A percentile compares a stretch with the other conserved stretches of the same genome.
Evolutionary conservation across 1,139 yeast genomes (phyloP).

Genomic region (Blastobotrys ciferrii): DNA sequence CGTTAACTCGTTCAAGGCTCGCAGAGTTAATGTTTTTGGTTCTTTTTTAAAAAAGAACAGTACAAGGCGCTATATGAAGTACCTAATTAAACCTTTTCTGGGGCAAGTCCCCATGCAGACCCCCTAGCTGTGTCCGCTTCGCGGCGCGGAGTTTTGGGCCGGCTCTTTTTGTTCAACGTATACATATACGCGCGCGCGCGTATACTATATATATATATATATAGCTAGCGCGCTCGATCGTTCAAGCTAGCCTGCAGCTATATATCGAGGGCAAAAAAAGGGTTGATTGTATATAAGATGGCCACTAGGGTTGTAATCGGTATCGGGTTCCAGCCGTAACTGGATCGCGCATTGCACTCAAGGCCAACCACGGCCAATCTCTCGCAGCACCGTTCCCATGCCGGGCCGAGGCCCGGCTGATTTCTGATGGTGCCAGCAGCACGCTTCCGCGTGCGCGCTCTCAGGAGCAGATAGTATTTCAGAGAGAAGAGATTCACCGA

Average conservation of each 20-base stretch:
- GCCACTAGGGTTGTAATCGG: constrained; percentile 24
- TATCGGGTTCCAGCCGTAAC: constrained; percentile 30
- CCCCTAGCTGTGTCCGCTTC: too few relatives aligned
- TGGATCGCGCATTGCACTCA: constrained; percentile 34
- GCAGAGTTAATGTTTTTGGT: too few relatives aligned
- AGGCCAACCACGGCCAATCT: constrained; percentile 27
- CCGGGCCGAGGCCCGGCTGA: constrained; percentile 16
- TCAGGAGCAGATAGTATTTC: constrained; percentile 22
- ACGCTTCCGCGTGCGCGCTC: constrained; percentile 30
- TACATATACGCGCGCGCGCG: background rate
- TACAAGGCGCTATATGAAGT: too few relatives aligned
- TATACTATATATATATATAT: background rate
- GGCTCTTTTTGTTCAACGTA: background rate
- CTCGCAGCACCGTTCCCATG: constrained; percentile 32
- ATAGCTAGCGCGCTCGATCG: too few relatives aligned
- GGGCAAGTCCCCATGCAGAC: too few relatives aligned
- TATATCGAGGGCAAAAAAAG: too few relatives aligned
- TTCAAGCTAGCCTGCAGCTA: too few relatives aligned
- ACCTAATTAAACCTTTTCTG: too few relatives aligned
- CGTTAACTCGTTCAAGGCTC: too few relatives aligned
- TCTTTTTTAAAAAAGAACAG: too few relatives aligned
- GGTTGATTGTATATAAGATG: background rate
- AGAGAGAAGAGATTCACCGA: constrained; percentile 33
- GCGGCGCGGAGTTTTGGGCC: too few relatives aligned
- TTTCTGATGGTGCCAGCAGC: constrained; percentile 32